A percentile compares a stretch with the other conserved stretches of the same genome.
Conservation (phyloP, 495 filamentous ascomycete species). For the Podospora appendiculata region DNA sequence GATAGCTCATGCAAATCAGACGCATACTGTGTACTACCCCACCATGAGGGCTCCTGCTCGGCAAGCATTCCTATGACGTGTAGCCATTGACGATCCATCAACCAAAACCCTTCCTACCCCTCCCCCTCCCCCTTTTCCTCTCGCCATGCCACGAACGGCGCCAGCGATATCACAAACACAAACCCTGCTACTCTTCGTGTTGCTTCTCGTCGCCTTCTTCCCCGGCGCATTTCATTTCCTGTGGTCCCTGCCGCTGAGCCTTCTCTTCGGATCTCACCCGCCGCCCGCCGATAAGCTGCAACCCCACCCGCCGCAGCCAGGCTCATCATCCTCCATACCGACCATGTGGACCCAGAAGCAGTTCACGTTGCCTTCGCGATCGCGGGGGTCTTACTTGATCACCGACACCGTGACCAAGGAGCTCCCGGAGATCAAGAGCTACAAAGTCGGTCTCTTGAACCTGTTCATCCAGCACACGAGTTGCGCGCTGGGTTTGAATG, state of each 20-base stretch:
- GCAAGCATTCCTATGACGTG: not conserved
- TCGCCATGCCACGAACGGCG: not conserved
- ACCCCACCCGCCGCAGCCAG: not conserved
- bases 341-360: constrained; percentile 75
- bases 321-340: constrained; percentile 4
- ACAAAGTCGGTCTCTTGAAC: constrained; percentile 81
- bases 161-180: constrained; percentile 10
- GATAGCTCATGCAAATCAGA: too few species aligned
- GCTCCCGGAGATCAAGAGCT: constrained; percentile 66
- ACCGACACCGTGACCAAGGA: constrained; percentile 60
- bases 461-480: constrained; percentile 89
- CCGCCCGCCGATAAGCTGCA: not conserved
- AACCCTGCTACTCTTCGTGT: constrained; percentile 38
- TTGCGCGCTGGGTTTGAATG: constrained; percentile 80
- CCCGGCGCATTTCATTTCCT: constrained; percentile 45
- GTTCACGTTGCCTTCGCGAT: constrained; percentile 62
- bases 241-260: constrained; percentile 32
- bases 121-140: not conserved
- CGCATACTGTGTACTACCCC: too few species aligned
- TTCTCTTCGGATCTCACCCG: constrained; percentile 19
- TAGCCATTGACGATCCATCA: not conserved
- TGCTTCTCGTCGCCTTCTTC: constrained; percentile 49
- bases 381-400: constrained; percentile 84
- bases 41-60: not conserved
- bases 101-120: not conserved